Conservation (phyloP, 495 filamentous ascomycete genomes). For the Cenococcum geophilum region DNA sequence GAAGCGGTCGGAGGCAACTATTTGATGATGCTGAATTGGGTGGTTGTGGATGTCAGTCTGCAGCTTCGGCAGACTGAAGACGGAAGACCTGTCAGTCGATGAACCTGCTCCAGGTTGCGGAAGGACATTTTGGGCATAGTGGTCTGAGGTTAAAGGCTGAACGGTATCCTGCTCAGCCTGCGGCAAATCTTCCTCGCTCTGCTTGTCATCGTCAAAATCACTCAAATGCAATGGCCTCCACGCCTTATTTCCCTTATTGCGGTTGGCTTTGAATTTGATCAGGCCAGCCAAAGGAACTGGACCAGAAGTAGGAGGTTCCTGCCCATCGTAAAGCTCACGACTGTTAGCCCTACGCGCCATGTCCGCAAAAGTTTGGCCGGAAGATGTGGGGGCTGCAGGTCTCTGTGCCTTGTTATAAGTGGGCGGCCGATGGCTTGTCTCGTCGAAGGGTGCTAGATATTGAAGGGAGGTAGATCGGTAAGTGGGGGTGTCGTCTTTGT, state of each 20-base stretch:
- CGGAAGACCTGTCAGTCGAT: not conserved
- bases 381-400: not conserved
- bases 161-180: conserved; percentile 1
- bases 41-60: conserved; percentile 9
- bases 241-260: conserved; percentile 15
- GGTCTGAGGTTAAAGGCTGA: not conserved
- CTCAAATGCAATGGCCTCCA: conserved; percentile 27
- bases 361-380: conserved; percentile 19
- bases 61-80: conserved; percentile 2
- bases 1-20: not conserved
- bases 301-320: conserved; percentile 17
- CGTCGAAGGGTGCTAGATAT: not conserved
- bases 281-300: conserved; percentile 21
- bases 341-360: conserved; percentile 24
- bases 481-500: conserved; percentile 16
- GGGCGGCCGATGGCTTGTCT: not conserved
- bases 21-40: not conserved
- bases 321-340: conserved; percentile 6
- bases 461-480: conserved; percentile 23
- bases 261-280: conserved; percentile 13
- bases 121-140: not conserved
- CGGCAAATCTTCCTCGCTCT: not conserved
- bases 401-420: not conserved
- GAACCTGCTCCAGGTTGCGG: not conserved
- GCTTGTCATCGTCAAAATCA: conserved; percentile 18